These are phyloP conservation scores for Asterophora parasitica DNA, from an alignment of 768 basidiomycete genomes.

Conservation along the genomic window DNA sequence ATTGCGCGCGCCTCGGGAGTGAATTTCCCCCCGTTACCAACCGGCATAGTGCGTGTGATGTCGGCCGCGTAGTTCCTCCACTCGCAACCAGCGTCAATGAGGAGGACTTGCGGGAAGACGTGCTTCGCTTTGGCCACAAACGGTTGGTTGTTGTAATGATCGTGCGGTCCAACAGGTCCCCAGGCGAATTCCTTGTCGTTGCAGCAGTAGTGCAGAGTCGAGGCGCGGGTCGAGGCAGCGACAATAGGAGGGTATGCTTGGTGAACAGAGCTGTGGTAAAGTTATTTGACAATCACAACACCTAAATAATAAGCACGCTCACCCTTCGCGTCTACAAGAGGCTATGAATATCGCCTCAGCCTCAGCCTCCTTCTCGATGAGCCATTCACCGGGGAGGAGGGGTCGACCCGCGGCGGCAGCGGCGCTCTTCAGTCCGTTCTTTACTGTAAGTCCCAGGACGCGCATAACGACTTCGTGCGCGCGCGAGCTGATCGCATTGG, in stretches of 20 bases:
- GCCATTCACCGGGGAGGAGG: conserved; percentile 73
- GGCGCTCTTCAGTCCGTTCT: conserved; percentile 44
- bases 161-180: conserved; percentile 62
- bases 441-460: conserved; percentile 73
- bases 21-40: conserved; percentile 93
- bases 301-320: conserved; percentile 18
- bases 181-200: conserved; percentile 85
- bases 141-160: conserved; percentile 47
- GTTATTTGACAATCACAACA: neutral
- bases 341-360: conserved; percentile 94
- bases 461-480: conserved; percentile 94
- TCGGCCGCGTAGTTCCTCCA: conserved; percentile 51
- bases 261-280: conserved; percentile 57
- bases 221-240: conserved; percentile 79
- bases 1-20: conserved; percentile 76
- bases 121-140: conserved; percentile 39
- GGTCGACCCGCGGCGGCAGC: conserved; percentile 45
- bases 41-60: conserved; percentile 79
- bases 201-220: conserved; percentile 93
- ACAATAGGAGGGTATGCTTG: conserved; percentile 94
- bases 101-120: conserved; percentile 64
- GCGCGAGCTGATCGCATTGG: conserved; percentile 81
- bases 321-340: conserved; percentile 86
- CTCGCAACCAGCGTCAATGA: conserved; percentile 96
- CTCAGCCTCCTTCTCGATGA: conserved; percentile 89